Base-by-base conservation (phyloP, 2,329 filamentous ascomycete species). In the Metarhizium brunneum region DNA sequence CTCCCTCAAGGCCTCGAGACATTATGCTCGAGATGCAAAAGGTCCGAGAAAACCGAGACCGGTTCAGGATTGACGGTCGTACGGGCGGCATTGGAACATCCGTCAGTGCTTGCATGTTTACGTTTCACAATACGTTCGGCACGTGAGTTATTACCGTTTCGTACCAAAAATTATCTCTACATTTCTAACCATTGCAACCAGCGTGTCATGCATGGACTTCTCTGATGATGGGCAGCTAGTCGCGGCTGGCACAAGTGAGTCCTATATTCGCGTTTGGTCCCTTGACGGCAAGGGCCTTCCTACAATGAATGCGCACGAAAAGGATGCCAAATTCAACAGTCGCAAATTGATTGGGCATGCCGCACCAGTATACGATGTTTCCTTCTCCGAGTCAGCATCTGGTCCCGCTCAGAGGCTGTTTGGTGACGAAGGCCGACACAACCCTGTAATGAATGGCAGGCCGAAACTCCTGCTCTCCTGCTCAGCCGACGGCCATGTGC, bases 101-200 rank as follows among this genome's bases (percentile, higher is more conserved):
- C 30, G 79, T 96, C 57, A 95, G 91, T 64, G 86, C 95, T 29
- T 94, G 90, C 76, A 97, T 97, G 88, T 96, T 95, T 69, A 99
- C 94, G 0, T 96, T 97, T 66, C 94, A 99, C 76, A 99, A 99
- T 70, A 95, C 90, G 0, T 86, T 91, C 60, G 91, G 95, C 70
- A 88, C 84, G 90, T 92, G 74, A 76, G 83, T 70, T 16, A 30
- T 30, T 25, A 30, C 10, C 8, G 16, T 16, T 30, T 29, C 13
- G 2, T 11, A n/a, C 25, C 13, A 29, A 14, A 29, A 8, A 8
- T 35, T 30, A 48, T 11, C 13, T 30, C 20, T 14, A 4, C 25
- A 8, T 29, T 3, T 48, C 45, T 54, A 53, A 51, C 45, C 32
- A 4, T 45, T 10, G n/a, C 10, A 36, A 18, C n/a, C 54, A 92